Conservation (phyloP, 139 green algal species). For the Chlamydomonas incerta region DNA sequence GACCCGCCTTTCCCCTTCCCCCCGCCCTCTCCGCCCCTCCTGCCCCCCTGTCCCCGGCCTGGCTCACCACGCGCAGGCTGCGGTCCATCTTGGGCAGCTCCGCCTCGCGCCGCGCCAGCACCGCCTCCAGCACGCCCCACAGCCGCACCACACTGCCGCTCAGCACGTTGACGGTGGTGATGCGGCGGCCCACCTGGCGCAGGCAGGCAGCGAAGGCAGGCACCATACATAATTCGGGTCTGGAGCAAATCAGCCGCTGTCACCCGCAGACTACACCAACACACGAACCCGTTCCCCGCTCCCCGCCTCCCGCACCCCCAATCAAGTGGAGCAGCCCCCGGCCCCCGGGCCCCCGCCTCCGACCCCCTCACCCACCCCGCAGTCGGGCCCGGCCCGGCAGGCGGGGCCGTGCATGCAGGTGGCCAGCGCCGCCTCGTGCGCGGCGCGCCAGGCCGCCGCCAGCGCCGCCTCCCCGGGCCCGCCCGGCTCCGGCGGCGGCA, state of each 20-base stretch:
- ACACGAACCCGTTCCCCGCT: too few relatives aligned
- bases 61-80: slow-evolving; percentile 78
- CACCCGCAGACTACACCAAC: not conserved
- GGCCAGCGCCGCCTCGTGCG: slow-evolving; percentile 59
- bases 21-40: not conserved
- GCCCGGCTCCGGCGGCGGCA: not conserved
- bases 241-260: too few relatives aligned
- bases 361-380: slow-evolving; percentile 54
- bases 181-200: slow-evolving; percentile 63
- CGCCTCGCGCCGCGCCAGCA: slow-evolving; percentile 70
- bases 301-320: too few relatives aligned
- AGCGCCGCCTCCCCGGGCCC: slow-evolving; percentile 64
- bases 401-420: slow-evolving; percentile 78
- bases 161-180: slow-evolving; percentile 75
- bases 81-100: slow-evolving; percentile 74
- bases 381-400: slow-evolving; percentile 69
- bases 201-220: too few relatives aligned
- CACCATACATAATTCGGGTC: not conserved
- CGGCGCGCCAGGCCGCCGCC: slow-evolving; percentile 68
- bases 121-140: slow-evolving; percentile 83
- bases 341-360: not conserved
- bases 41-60: slow-evolving; percentile 41
- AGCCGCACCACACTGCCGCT: slow-evolving; percentile 79
- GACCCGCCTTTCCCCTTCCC: not conserved
- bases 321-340: not conserved